phyloP scores from a whole-genome alignment of 441 rosid genomes.

The Populus hybrid region DNA sequence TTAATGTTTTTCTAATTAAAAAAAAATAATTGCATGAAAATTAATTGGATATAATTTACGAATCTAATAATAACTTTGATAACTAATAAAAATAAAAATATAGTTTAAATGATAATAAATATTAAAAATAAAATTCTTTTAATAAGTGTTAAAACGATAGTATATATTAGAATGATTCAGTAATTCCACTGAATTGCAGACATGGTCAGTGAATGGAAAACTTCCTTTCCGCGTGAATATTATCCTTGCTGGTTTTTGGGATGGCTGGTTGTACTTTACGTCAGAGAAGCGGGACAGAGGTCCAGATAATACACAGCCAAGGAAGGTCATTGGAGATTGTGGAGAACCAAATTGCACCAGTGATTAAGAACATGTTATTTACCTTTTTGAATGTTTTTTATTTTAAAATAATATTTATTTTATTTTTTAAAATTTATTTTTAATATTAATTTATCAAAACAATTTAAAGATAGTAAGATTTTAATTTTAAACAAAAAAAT shows the following conservation, averaged over 20 bases:
- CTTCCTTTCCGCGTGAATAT: slow-evolving; percentile 82
- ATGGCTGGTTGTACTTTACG: slow-evolving; percentile 79
- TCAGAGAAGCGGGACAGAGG: slow-evolving; percentile 91
- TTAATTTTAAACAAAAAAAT: no score
- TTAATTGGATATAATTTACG: neutral
- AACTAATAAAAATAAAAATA: no score
- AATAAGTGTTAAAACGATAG: no score
- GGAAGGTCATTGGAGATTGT: slow-evolving; percentile 73
- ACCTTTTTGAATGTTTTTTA: no score
- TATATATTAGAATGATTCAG: neutral
- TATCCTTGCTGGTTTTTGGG: slow-evolving; percentile 63
- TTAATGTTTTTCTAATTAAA: no score
- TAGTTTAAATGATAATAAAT: no score
- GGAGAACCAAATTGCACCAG: slow-evolving; percentile 75
- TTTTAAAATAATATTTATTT: neutral
- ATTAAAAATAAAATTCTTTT: no score
- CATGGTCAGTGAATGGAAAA: slow-evolving; percentile 76
- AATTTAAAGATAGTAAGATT: no score
- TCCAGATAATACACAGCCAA: slow-evolving; percentile 74
- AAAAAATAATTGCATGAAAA: no score
- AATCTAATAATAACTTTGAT: no score
- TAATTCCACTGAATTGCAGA: slow-evolving; percentile 36
- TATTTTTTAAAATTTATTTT: neutral
- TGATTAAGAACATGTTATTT: slow-evolving; percentile 9
- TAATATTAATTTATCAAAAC: neutral